phyloP scores from a whole-genome alignment of 2,329 filamentous ascomycete genomes.

The Pyrenochaeta sp. region DNA sequence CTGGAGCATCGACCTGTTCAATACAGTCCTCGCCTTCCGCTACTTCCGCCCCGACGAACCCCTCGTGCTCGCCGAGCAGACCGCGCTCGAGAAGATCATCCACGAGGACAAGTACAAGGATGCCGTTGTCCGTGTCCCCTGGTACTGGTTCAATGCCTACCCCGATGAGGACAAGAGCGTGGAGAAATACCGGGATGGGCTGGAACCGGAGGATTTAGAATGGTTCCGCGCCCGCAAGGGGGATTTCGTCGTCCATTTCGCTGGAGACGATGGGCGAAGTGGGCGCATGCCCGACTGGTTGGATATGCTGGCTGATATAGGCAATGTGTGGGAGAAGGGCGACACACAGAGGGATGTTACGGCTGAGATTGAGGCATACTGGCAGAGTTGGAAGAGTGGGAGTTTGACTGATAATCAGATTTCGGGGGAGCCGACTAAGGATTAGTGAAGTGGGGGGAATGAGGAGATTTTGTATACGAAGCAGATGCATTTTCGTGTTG shows the following conservation, averaged over 20 bases:
- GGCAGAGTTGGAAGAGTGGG: constrained; percentile 8
- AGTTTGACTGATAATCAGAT: constrained; percentile 11
- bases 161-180: constrained; percentile 34
- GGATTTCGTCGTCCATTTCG: constrained; percentile 54
- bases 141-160: constrained; percentile 56
- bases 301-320: constrained; percentile 19
- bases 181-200: constrained; percentile 33
- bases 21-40: constrained; percentile 47
- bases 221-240: constrained; percentile 49
- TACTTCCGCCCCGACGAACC: constrained; percentile 46
- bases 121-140: constrained; percentile 46
- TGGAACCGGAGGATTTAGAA: constrained; percentile 46
- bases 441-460: not conserved
- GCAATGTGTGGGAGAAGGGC: constrained; percentile 31
- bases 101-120: constrained; percentile 40
- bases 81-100: constrained; percentile 50
- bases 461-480: too few relatives aligned
- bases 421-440: constrained; percentile 2
- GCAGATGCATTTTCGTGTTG: too few relatives aligned
- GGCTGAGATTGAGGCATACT: constrained; percentile 32
- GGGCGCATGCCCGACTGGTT: constrained; percentile 49
- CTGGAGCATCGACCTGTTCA: constrained; percentile 51
- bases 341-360: constrained; percentile 30
- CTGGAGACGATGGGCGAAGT: constrained; percentile 45
- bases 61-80: constrained; percentile 50